These are phyloP conservation scores for Stephania japonica DNA, from an alignment of 164 flowering plant species.

Conservation along the genomic window DNA sequence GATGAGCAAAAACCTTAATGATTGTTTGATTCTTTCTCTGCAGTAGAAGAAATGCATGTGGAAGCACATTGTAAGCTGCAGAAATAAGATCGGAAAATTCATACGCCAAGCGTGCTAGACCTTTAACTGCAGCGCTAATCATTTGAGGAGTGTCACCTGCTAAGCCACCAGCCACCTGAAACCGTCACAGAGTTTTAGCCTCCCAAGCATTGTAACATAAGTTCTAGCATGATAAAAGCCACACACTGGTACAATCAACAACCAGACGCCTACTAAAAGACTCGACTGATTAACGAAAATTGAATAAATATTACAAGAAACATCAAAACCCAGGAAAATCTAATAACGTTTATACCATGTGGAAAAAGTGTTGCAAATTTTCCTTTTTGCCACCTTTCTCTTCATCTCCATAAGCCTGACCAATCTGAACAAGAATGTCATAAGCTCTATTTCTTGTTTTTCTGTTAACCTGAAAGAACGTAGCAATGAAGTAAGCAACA, in stretches of 20 bases:
- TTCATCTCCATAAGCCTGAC: constrained; percentile 86
- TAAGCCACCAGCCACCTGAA: constrained; percentile 81
- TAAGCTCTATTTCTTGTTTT: constrained; percentile 96
- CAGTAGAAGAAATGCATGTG: constrained; percentile 69
- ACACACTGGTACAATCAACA: background rate
- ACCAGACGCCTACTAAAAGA: background rate
- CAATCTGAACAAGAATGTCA: constrained; percentile 89
- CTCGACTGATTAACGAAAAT: background rate
- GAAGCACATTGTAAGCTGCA: constrained; percentile 63
- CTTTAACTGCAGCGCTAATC: constrained; percentile 95
- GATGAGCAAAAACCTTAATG: constrained; percentile 39
- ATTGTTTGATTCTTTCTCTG: constrained; percentile 85
- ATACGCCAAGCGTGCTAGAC: constrained; percentile 93
- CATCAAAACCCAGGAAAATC: background rate
- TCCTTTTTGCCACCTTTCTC: constrained; percentile 74
- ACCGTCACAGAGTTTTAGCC: constrained; percentile 13
- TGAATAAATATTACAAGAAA: background rate
- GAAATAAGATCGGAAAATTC: constrained; percentile 90
- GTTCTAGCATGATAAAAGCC: background rate
- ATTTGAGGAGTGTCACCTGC: constrained; percentile 94
- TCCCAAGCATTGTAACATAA: background rate
- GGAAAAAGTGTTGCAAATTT: constrained; percentile 52
- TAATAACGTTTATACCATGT: constrained; percentile 50
- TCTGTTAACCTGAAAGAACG: constrained; percentile 60
- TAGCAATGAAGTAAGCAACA: background rate